Base-by-base conservation (phyloP, 2,329 filamentous ascomycete genomes). In the Falciphora oryzae region DNA sequence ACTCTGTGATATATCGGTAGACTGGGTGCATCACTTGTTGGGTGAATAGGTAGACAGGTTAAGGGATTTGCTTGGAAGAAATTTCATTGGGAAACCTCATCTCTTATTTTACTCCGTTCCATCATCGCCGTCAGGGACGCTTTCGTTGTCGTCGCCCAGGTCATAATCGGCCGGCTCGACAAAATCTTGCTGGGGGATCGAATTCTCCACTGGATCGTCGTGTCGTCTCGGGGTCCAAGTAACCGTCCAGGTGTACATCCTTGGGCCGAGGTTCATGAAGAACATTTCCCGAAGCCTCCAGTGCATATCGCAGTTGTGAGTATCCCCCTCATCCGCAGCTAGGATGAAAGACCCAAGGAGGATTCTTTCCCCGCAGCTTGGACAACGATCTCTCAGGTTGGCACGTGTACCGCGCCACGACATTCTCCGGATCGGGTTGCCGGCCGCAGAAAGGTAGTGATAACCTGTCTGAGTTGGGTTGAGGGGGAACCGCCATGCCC, bases 181-280 rank as follows among this genome's bases (percentile, higher is more conserved):
- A 11, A 53, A 53, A 4, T 53, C n/a, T 4, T 25, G 44, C n/a
- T n/a, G 14, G 8, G 22, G 22, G 8, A 7, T 4, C 6, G 44
- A 53, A 18, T 60, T 32, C 3, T n/a, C 58, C 18, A 7, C 8
- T 5, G 31, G 11, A 6, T 32, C 58, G 5, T 35, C 25, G 13
- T 53, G 59, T 3, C 35, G 18, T 28, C 44, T 50, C 5, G 32
- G 35, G 11, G 59, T 50, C 59, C 59, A 61, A 13, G 59, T 27
- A 13, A 61, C 32, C 13, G 32, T 61, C 59, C 35, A 61, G 44
- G 32, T 61, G 5, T 61, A 50, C 59, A 50, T 61, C 16, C 59
- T 61, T 5, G 32, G 32, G 6, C 59, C 32, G 11, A 11, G 10
- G n/a, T 44, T 8, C 32, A 61, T 53, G 6, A n/a, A n/a, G 44